Evolutionary conservation across 345 rosid species (phyloP).

Genomic region (Brassica incana): DNA sequence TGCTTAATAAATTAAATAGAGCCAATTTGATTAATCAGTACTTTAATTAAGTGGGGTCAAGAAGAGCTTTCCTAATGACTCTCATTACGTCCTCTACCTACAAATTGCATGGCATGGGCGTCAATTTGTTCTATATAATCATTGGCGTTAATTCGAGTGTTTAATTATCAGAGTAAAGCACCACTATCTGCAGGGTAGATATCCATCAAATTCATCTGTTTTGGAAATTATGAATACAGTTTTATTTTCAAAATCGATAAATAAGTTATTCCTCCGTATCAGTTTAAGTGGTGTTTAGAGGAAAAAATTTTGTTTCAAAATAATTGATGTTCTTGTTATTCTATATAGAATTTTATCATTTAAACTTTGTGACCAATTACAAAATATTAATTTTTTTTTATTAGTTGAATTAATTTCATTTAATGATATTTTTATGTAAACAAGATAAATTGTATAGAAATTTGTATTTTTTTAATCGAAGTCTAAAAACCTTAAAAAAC

Average conservation of each 20-base stretch:
- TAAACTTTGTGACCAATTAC: no score
- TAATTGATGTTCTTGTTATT: no score
- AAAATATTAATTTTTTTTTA: no score
- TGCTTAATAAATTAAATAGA: conserved; percentile 4
- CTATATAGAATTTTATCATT: no score
- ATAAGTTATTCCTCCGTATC: neutral
- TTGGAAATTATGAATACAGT: neutral
- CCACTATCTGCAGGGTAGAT: neutral
- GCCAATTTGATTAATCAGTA: conserved; percentile 19
- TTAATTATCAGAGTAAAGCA: neutral
- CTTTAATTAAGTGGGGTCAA: conserved; percentile 25
- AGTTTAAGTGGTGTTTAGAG: no score
- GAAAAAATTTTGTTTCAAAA: no score
- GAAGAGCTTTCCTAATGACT: conserved; percentile 27
- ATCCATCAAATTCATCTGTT: conserved; percentile 14
- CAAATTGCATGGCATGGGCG: conserved; percentile 37
- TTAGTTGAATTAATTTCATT: no score
- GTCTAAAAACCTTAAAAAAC: no score
- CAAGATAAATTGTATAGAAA: no score
- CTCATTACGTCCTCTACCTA: conserved; percentile 15
- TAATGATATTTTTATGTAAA: no score
- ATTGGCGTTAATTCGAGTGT: neutral
- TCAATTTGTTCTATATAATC: neutral
- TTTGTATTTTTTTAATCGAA: no score
- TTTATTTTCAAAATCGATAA: neutral